Evolutionary conservation across 2,329 filamentous ascomycete genomes (phyloP), one percentile per base, ranked within the genome.

Genomic region (Aspergillus brasiliensis): DNA sequence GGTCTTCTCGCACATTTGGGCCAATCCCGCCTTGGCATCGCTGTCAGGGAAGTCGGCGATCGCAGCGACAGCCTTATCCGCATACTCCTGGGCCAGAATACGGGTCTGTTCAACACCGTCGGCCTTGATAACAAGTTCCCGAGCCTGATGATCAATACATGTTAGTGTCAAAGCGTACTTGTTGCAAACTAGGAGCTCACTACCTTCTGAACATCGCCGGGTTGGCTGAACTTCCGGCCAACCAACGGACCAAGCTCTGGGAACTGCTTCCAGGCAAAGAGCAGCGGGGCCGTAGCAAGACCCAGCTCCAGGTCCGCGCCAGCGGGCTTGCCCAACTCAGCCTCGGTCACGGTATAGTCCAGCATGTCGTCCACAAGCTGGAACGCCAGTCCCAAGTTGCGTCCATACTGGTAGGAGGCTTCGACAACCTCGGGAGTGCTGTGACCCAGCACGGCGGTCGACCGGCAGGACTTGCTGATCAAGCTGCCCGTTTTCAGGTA

Each of bases 291-390:
- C 11, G 95, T 99, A 46, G 95, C 95, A 59, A 99, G 83, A 4
- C 95, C 95, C 28, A 99, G 81, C 78, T 98, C 92, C 63, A 99
- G 78, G 77, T 99, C 95, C 28, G 95, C 95, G 42, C 94, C 95
- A 5, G 94, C 91, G 2, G 95, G 95, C 79, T 99, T 99, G 23
- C 95, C 95, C 44, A 99, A 81, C 74, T 97, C 92, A 60, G 86
- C 84, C 44, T 88, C 92, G 57, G 86, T 92, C 62, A 92, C 86
- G 0, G 95, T 98, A 76, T 98, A 99, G 77, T 99, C 95, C 69
- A 99, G 83, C 90, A 99, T 91, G 74, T 99, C 95, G 74, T 99
- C 95, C 15, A 99, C 94, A 8, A 99, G 84, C 82, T 99, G 95
- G 80, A 99, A 99, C 1, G 95, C 95, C 57, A 99, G 79, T 1